Evolutionary conservation across 164 flowering plant genomes (phyloP).

Genomic region (Macadamia tetraphylla): DNA sequence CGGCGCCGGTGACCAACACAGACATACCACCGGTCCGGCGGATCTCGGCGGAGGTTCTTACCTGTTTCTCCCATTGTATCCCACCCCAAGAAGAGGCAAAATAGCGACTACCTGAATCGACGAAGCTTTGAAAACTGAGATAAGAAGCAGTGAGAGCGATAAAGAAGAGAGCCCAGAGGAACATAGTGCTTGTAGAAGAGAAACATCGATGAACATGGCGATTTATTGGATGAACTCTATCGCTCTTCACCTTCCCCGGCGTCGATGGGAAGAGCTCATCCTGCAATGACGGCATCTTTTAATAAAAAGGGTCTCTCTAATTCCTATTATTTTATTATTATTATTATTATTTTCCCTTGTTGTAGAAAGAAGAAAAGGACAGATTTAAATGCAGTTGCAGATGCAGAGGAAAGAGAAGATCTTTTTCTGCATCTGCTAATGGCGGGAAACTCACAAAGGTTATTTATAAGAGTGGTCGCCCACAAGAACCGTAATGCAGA

Average conservation of each 20-base stretch:
- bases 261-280: conserved; percentile 52
- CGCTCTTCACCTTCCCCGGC: conserved; percentile 49
- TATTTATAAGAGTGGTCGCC: conserved; percentile 7
- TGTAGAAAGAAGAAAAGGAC: neutral
- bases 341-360: too few species aligned
- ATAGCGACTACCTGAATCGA: conserved; percentile 44
- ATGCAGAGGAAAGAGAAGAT: conserved; percentile 2
- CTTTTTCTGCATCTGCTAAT: conserved; percentile 7
- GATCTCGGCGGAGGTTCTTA: conserved; percentile 57
- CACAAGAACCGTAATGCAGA: neutral
- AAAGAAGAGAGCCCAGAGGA: conserved; percentile 67
- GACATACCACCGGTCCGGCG: conserved; percentile 47
- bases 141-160: conserved; percentile 64
- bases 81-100: conserved; percentile 63
- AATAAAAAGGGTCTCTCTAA: too few species aligned
- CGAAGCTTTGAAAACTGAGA: conserved; percentile 52
- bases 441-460: too few species aligned
- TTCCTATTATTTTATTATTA: neutral
- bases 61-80: conserved; percentile 60
- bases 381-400: neutral
- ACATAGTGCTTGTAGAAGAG: conserved; percentile 62
- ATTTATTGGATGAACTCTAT: conserved; percentile 27
- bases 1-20: conserved; percentile 75
- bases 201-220: conserved; percentile 62
- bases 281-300: conserved; percentile 43